Evolutionary conservation across 2,329 filamentous ascomycete species (phyloP), one percentile per base, ranked within the genome.

Genomic region (Hypoxylon sp.): DNA sequence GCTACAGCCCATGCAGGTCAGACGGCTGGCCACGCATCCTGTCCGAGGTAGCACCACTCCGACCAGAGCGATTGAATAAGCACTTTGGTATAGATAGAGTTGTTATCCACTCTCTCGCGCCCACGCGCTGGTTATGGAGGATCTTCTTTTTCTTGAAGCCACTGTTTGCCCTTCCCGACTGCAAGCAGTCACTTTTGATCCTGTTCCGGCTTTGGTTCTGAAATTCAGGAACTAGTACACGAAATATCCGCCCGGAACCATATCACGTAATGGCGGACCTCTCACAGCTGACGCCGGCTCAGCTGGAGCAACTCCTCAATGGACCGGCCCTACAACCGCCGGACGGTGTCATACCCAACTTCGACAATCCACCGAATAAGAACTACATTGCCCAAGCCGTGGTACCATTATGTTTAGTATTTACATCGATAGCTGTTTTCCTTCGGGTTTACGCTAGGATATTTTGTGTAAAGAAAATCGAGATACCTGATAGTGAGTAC

Each of bases 281-380:
- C 24, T 68, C 63, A 35, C 51, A 59, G 3, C 24, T 61, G 22
- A 65, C 64, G 14, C 69, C 65, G 31, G 59, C 55, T 44, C 53
- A 70, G 26, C 42, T 68, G 56, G 50, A 58, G 13, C 47, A 57
- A 29, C 47, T 66, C 29, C 62, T 58, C 35, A 54, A 74, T 35
- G 65, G 42, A 2, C 72, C 73, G 22, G 72, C 74, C 11, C 70
- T 73, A 11, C 11, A 51, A 17, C 74, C 73, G 5, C 74, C 74
- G 35, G 57, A 63, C 3, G 65, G 58, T 53, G 37, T 70, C 19
- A 53, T 63, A 19, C 58, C 74, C 9, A 71, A 73, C 48, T 74
- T 75, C 29, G 70, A 70, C 9, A 55, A 71, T 53, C 72, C 69
- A 31, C 65, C 68, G 1, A 75, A 74, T 13, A 62, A 57, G 33